Conservation (phyloP, 768 basidiomycete species). For the Multifurca ochricompacta region DNA sequence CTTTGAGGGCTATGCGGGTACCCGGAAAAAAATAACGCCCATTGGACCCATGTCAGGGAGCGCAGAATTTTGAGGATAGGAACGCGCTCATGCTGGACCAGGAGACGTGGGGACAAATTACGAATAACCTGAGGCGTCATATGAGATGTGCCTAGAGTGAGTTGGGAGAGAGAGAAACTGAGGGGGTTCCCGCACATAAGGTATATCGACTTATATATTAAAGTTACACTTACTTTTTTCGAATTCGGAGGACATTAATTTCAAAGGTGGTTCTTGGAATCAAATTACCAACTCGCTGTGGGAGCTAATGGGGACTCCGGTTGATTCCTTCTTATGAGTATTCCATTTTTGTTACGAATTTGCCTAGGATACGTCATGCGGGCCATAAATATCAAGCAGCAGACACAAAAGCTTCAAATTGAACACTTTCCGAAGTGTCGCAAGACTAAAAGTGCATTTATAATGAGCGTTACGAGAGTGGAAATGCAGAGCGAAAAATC, state of each 20-base stretch:
- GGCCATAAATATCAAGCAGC: too few relatives aligned
- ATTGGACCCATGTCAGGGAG: conserved; percentile 40
- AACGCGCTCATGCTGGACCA: conserved; percentile 1
- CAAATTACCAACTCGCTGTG: too few relatives aligned
- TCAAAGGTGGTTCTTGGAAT: background rate
- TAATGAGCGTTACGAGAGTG: too few relatives aligned
- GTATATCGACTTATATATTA: background rate
- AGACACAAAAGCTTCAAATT: too few relatives aligned
- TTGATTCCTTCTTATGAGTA: background rate
- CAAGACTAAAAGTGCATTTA: too few relatives aligned
- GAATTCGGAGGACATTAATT: background rate
- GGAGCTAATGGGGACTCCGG: background rate
- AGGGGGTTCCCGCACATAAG: background rate
- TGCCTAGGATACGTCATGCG: background rate
- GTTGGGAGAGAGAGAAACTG: background rate
- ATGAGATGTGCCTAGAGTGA: background rate
- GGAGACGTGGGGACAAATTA: background rate
- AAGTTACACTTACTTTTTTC: background rate
- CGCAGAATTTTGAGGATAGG: conserved; percentile 36
- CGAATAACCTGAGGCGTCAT: conserved; percentile 7
- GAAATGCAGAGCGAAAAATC: background rate
- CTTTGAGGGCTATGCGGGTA: conserved; percentile 17
- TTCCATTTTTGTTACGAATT: background rate
- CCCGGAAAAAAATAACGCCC: conserved; percentile 49
- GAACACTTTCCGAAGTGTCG: too few relatives aligned